Evolutionary conservation across 2,329 filamentous ascomycete species (phyloP).

Genomic region (Ceratocystis albifundus): DNA sequence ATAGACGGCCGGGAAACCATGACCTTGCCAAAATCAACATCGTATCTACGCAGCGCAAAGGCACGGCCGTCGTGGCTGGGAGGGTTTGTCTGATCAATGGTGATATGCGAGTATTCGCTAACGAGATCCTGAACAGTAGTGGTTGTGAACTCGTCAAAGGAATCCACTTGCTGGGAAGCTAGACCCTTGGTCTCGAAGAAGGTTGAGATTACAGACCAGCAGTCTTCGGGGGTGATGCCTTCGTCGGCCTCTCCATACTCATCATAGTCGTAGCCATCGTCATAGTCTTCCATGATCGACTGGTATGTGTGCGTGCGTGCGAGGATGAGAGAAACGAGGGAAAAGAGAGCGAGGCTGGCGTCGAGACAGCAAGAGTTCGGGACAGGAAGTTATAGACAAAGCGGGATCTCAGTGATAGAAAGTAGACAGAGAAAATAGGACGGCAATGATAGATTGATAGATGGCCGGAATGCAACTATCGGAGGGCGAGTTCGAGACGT

Average conservation of each 20-base stretch:
- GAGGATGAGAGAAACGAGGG: conserved; percentile 13
- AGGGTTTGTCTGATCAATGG: conserved; percentile 85
- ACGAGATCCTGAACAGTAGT: conserved; percentile 92
- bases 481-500: background rate
- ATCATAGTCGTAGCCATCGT: conserved; percentile 52
- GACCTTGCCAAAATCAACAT: conserved; percentile 86
- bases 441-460: background rate
- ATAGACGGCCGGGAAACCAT: conserved; percentile 82
- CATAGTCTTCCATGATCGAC: conserved; percentile 45
- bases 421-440: background rate
- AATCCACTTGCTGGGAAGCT: conserved; percentile 94
- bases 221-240: conserved; percentile 87
- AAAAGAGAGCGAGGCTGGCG: background rate
- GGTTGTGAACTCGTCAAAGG: conserved; percentile 92
- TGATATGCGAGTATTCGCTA: conserved; percentile 79
- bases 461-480: background rate
- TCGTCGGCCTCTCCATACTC: conserved; percentile 56
- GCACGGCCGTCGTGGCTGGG: conserved; percentile 63
- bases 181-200: conserved; percentile 96
- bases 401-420: background rate
- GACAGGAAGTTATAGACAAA: background rate
- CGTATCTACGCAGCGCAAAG: conserved; percentile 80
- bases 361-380: background rate
- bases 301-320: conserved; percentile 23
- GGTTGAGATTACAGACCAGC: conserved; percentile 93